A percentile compares a stretch with the other conserved stretches of the same genome.
phyloP scores from a whole-genome alignment of 306 rosid genomes.

The Castanopsis chinensis region DNA sequence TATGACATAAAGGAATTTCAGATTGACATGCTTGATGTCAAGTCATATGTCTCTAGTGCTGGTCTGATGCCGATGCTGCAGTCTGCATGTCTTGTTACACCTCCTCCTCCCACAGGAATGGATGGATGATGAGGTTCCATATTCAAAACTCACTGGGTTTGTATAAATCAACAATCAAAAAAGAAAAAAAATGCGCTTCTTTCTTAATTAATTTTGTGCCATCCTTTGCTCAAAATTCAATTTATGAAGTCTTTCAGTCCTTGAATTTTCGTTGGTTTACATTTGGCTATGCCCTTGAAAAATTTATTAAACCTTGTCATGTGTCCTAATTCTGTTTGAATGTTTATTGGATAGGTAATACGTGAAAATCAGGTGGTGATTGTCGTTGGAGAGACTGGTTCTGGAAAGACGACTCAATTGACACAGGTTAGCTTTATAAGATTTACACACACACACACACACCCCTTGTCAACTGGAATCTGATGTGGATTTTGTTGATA shows the following conservation, averaged over 20 bases:
- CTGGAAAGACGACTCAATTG: constrained; percentile 96
- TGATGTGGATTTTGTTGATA: constrained; percentile 43
- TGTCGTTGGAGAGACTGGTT: constrained; percentile 99
- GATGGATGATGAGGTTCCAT: too few species aligned
- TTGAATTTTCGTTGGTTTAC: background rate
- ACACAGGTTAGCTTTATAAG: constrained; percentile 65
- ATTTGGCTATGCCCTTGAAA: constrained; percentile 17
- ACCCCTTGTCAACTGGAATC: constrained; percentile 7
- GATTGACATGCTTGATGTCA: background rate
- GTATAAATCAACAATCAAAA: too few species aligned
- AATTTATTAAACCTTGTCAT: constrained; percentile 4
- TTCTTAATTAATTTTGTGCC: background rate
- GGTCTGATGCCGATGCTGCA: too few species aligned
- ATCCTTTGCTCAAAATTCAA: constrained; percentile 1
- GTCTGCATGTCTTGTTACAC: too few species aligned
- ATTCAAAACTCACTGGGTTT: too few species aligned
- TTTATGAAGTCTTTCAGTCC: background rate
- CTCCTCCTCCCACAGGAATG: too few species aligned
- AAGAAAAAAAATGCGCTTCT: background rate
- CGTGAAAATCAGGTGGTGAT: constrained; percentile 94
- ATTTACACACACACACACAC: background rate
- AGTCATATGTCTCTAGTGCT: background rate
- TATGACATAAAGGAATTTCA: background rate
- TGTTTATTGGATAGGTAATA: constrained; percentile 54
- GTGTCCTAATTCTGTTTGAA: constrained; percentile 15